Base-by-base conservation (phyloP, 768 basidiomycete genomes). In the Pluteus cervinus region DNA sequence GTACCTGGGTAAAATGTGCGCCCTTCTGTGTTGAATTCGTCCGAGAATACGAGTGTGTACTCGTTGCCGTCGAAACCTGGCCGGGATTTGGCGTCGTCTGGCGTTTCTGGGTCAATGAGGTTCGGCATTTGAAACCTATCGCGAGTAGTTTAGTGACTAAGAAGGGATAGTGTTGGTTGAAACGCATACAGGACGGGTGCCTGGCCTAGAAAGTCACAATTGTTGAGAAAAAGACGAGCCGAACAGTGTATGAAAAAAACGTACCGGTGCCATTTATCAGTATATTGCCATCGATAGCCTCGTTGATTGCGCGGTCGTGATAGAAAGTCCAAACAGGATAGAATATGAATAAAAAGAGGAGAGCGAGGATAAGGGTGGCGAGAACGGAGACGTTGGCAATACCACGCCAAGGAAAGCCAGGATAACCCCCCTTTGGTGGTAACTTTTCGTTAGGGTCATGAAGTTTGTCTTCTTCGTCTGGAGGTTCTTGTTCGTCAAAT, bases 271-370 rank as follows among this genome's bases (percentile, higher is more conserved):
- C 62, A 56, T 89, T 90, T 46, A 84, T 75, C 21, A 63, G 61
- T 4, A 77, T 70, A 47, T 84, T 86, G 7, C 80, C 73, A 36
- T 75, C 73, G 37, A 82, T 76, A 4, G 67, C 64, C 24, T 50
- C 33, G 38, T 67, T 68, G 28, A 57, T 53, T 1, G 54, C 48
- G 17, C 58, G 51, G 36, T 68, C 52, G 3, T 56, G 49, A 51
- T 72, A 73, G 41, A 73, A 82, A 1, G 56, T 56, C 31, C 69
- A 35, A 22, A 94, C 74, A 3, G 93, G 92, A 54, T 87, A 93
- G 28, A 80, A 76, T 35, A 87, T 76, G 57, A 94, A 96, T 6
- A 96, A 73, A 24, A 60, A 59, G 37, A 96, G 58, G 41, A 96
- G 60, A 4, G 66, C 75, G 18, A 58, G 16, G 11, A 86, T 61